Evolutionary conservation across 106 monocot genomes (phyloP).

Genomic region (Apostasia ramifera): DNA sequence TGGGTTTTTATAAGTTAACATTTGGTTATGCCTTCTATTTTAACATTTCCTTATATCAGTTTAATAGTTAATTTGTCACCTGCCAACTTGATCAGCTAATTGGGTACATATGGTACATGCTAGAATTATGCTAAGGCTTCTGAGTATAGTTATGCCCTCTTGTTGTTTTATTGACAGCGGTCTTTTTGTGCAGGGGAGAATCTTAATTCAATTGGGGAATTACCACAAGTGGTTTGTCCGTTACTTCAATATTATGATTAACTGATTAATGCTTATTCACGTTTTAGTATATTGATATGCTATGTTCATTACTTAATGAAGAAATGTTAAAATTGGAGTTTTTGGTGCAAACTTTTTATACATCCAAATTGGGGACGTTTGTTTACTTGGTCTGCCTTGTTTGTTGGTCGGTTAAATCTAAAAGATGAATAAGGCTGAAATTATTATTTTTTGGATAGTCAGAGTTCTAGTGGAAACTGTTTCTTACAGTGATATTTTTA

Average conservation of each 20-base stretch:
- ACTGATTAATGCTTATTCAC: background rate
- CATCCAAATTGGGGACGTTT: no score
- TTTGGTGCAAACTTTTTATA: background rate
- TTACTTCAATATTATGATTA: background rate
- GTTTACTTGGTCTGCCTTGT: no score
- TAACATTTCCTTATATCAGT: no score
- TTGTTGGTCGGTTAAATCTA: no score
- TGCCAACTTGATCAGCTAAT: background rate
- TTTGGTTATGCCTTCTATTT: no score
- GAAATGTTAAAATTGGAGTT: background rate
- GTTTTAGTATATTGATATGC: background rate
- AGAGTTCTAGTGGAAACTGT: background rate
- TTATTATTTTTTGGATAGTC: background rate
- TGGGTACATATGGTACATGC: background rate
- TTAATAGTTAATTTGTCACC: no score
- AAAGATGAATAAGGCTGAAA: background rate
- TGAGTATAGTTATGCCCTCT: background rate
- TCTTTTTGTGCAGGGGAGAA: conserved; percentile 2
- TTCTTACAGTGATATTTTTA: no score
- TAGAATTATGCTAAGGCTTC: background rate
- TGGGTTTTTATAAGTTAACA: no score
- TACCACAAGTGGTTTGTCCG: conserved; percentile 2
- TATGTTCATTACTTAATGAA: background rate
- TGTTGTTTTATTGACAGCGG: background rate
- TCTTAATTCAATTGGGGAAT: background rate